A percentile compares a stretch with the other conserved stretches of the same genome.
These are phyloP conservation scores for Wallemia ichthyophaga DNA, from an alignment of 1,284 basidiomycete genomes.

Conservation along the genomic window DNA sequence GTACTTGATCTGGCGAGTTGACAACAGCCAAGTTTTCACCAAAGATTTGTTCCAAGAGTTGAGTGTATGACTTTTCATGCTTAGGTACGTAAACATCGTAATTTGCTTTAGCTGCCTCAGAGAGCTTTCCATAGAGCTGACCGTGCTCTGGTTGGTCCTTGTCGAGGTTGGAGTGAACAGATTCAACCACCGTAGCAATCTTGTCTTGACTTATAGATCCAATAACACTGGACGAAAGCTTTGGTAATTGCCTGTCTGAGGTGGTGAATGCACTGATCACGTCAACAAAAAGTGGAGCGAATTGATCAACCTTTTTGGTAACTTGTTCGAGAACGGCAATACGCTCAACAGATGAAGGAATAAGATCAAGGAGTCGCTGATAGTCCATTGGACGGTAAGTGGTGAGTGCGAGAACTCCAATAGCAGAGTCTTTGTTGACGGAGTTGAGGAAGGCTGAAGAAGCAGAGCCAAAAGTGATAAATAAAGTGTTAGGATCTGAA, in stretches of 20 bases:
- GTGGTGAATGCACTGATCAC: slow-evolving; percentile 41
- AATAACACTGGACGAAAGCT: slow-evolving; percentile 30
- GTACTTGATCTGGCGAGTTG: slow-evolving; percentile 47
- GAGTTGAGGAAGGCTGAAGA: slow-evolving; percentile 13
- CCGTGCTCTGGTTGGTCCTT: slow-evolving; percentile 6
- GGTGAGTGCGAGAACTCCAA: slow-evolving; percentile 35
- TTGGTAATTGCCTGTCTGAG: slow-evolving; percentile 22
- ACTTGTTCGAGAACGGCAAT: slow-evolving; percentile 65
- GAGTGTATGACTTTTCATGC: slow-evolving; percentile 73
- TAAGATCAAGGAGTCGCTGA: slow-evolving; percentile 28
- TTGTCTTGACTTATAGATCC: slow-evolving; percentile 20
- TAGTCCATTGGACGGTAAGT: slow-evolving; percentile 44
- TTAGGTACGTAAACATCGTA: slow-evolving; percentile 35
- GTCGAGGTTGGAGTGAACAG: slow-evolving; percentile 7
- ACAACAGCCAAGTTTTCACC: slow-evolving; percentile 49
- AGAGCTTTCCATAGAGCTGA: slow-evolving; percentile 13
- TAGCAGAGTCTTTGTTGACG: slow-evolving; percentile 21
- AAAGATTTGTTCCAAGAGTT: slow-evolving; percentile 59
- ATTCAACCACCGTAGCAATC: slow-evolving; percentile 8
- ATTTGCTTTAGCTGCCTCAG: slow-evolving; percentile 12
- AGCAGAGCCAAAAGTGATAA: slow-evolving; percentile 35
- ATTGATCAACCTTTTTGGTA: slow-evolving; percentile 43
- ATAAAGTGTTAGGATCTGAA: slow-evolving; percentile 28
- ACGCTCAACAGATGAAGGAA: slow-evolving; percentile 33
- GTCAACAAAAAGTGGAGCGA: slow-evolving; percentile 64